Base-by-base conservation (phyloP, 75 land plant genomes). In the Sequoia sempervirens region DNA sequence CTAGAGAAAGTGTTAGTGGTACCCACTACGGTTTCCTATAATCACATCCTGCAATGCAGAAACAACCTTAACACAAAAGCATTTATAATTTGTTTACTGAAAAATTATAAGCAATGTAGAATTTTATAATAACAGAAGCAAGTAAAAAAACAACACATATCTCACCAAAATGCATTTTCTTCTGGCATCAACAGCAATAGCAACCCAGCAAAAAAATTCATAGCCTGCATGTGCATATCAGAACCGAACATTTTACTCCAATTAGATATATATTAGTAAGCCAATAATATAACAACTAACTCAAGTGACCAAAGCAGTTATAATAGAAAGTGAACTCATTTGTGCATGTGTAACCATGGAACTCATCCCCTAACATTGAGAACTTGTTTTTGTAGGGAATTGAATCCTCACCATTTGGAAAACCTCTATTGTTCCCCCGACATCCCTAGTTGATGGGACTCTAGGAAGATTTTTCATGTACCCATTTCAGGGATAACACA, bases 141-240 rank as follows among this genome's bases (percentile, higher is more conserved):
- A 37, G 14, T 36, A 7, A 17, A 23, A 82, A 41, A 34, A 58
- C 78, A 70, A 50, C 61, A 28, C 20, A 5, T 28, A 50, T 87
- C 92, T 73, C 84, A 96, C 98, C 98, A 94, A 75, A 96, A 96
- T 66, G 98, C 98, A 94, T 96, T 94, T 85, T 96, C 98, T 80
- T 96, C 98, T 68, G 96, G 95, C 98, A 96, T 96, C 76, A 94
- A 84, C 75, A 96, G 91, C 69, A 96, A 86, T 43, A 96, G 88
- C 54, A 96, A 85, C 40, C 92, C 98, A 76, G 98, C 98, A 85
- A 96, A 93, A 84, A 96, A 96, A 85, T 96, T 96, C 98, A 96
- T 96, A n/a, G 98, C 98, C 98, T 96, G 92, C 89, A 92, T 78
- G 28, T 23, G n/a, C 28, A 43, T 45, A 43, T 45, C 9, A 45